phyloP scores from a whole-genome alignment of 495 filamentous ascomycete genomes.

The Neurospora intermedia region DNA sequence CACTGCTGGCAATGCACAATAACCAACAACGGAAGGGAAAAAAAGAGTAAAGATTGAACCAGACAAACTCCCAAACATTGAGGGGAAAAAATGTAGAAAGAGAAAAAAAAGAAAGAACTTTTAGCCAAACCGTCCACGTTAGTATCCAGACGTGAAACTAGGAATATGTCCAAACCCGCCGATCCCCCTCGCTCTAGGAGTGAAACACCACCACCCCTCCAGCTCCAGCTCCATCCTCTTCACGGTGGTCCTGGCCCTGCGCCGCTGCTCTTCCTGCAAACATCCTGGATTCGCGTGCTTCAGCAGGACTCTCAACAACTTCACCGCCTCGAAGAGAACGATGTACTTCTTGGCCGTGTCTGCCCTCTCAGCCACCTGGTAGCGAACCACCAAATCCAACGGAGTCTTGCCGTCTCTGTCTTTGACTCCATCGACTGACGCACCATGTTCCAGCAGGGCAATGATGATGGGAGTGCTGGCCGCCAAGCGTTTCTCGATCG shows the following conservation, averaged over 20 bases:
- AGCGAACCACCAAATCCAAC: background rate
- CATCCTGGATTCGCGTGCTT: background rate
- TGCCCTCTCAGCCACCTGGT: background rate
- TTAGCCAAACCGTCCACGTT: background rate
- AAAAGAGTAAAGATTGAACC: background rate
- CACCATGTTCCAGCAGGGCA: background rate
- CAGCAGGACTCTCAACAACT: background rate
- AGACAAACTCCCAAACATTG: background rate
- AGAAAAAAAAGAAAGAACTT: background rate
- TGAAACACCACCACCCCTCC: background rate
- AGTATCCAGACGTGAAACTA: background rate
- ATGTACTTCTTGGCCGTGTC: background rate
- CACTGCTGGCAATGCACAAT: background rate
- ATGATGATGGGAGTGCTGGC: background rate
- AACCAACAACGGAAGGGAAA: background rate
- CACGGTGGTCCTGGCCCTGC: background rate
- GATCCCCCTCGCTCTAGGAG: background rate
- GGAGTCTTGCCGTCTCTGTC: background rate
- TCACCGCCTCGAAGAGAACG: background rate
- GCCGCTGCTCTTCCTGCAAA: background rate
- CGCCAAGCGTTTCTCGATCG: background rate
- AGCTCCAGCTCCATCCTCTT: background rate
- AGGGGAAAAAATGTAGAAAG: background rate
- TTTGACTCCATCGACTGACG: background rate
- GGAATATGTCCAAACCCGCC: background rate